These are phyloP conservation scores for Fraxinus paxiana DNA, from an alignment of 305 asterid species.

Conservation along the genomic window DNA sequence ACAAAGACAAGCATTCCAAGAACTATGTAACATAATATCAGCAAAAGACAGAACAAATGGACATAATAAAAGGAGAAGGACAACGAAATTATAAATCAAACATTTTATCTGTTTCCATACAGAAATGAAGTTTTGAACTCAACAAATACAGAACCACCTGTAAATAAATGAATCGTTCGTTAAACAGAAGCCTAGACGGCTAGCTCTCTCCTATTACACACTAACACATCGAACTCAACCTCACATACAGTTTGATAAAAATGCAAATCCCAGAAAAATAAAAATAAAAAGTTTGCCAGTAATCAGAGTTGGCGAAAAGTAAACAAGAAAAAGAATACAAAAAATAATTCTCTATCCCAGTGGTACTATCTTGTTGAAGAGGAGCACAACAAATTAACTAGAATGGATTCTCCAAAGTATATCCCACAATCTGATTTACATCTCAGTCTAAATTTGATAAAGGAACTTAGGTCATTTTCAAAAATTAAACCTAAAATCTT, in stretches of 20 bases:
- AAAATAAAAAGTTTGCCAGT: constrained; percentile 26
- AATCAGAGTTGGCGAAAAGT: constrained; percentile 32
- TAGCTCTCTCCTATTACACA: constrained; percentile 50
- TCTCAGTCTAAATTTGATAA: constrained; percentile 46
- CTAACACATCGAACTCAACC: constrained; percentile 51
- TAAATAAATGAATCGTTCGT: constrained; percentile 37
- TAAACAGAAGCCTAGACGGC: constrained; percentile 45
- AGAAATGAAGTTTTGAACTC: constrained; percentile 25
- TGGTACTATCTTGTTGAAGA: constrained; percentile 43
- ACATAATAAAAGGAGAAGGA: not conserved
- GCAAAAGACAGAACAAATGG: not conserved
- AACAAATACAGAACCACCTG: constrained; percentile 28
- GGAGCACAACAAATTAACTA: constrained; percentile 41
- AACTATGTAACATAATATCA: not conserved
- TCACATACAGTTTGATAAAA: constrained; percentile 49
- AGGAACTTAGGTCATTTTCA: constrained; percentile 41
- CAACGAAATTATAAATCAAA: not conserved
- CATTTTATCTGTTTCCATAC: constrained; percentile 19
- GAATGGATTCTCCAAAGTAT: constrained; percentile 43
- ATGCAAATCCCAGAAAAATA: constrained; percentile 38
- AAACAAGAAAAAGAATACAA: constrained; percentile 19
- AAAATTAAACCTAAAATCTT: constrained; percentile 46
- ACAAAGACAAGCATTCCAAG: not conserved
- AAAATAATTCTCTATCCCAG: constrained; percentile 44
- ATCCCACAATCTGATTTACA: constrained; percentile 55